Percentiles rank a stretch among this genome's conserved stretches.
Conservation (phyloP, 2,329 filamentous ascomycete species). For the Talaromyces funiculosus region DNA sequence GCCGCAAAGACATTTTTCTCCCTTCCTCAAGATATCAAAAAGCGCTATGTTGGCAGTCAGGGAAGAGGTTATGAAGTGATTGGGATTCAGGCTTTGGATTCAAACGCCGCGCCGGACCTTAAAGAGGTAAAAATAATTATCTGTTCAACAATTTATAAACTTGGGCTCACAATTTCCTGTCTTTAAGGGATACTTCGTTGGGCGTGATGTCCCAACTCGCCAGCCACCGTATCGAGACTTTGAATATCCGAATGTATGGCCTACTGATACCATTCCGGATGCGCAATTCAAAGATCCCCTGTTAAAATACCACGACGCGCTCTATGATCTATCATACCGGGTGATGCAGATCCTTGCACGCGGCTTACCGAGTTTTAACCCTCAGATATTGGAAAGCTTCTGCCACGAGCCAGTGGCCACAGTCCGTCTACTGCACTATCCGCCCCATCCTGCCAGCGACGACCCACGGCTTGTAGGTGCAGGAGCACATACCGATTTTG, state of each 20-base stretch:
- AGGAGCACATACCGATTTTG: constrained; percentile 31
- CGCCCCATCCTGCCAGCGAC: constrained; percentile 32
- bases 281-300: not conserved
- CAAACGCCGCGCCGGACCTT: not conserved
- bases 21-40: not conserved
- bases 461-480: constrained; percentile 30
- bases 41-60: not conserved
- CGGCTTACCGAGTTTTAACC: not conserved
- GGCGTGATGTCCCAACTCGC: not conserved
- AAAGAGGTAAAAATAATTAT: not conserved
- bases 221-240: not conserved
- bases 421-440: constrained; percentile 42
- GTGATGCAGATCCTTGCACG: not conserved
- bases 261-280: not conserved
- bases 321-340: not conserved
- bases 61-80: not conserved
- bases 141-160: not conserved
- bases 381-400: constrained; percentile 18
- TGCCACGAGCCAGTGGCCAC: constrained; percentile 34
- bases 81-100: not conserved
- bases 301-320: not conserved
- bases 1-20: not conserved
- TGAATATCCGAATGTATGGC: not conserved
- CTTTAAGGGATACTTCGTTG: not conserved
- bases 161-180: not conserved